Conservation (phyloP, 192 early-diverging fungal species). For the Funneliformis mosseae region DNA sequence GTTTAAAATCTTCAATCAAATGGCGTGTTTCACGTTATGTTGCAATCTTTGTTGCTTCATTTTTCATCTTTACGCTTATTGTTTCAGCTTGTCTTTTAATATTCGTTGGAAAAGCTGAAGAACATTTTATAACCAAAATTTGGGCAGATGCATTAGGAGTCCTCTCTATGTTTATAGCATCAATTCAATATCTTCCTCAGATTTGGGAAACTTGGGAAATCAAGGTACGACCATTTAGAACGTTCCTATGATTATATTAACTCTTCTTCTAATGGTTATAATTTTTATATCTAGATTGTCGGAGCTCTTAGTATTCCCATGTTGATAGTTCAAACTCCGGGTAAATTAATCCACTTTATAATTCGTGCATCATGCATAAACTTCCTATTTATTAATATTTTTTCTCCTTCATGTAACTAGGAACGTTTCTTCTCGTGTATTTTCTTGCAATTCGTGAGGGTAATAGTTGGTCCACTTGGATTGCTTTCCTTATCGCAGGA, state of each 20-base stretch:
- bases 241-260: neutral
- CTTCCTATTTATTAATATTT: neutral
- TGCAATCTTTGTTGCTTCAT: conserved; percentile 49
- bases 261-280: neutral
- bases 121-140: conserved; percentile 28
- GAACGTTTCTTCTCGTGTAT: conserved; percentile 80
- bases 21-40: conserved; percentile 62
- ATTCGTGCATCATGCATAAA: neutral
- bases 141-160: conserved; percentile 77
- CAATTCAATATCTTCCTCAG: conserved; percentile 90
- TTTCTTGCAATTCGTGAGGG: conserved; percentile 79
- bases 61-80: conserved; percentile 54
- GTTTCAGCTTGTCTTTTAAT: conserved; percentile 56
- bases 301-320: conserved; percentile 92
- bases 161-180: conserved; percentile 68
- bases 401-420: neutral
- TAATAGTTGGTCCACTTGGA: conserved; percentile 92
- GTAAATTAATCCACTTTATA: neutral
- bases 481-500: conserved; percentile 81
- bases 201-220: conserved; percentile 79
- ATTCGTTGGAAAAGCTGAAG: conserved; percentile 47
- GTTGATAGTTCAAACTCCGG: conserved; percentile 90
- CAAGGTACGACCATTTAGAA: conserved; percentile 52
- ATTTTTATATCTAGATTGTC: conserved; percentile 54
- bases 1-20: conserved; percentile 34